phyloP scores from a whole-genome alignment of 1,284 basidiomycete species.

The Pseudozyma flocculosa region DNA sequence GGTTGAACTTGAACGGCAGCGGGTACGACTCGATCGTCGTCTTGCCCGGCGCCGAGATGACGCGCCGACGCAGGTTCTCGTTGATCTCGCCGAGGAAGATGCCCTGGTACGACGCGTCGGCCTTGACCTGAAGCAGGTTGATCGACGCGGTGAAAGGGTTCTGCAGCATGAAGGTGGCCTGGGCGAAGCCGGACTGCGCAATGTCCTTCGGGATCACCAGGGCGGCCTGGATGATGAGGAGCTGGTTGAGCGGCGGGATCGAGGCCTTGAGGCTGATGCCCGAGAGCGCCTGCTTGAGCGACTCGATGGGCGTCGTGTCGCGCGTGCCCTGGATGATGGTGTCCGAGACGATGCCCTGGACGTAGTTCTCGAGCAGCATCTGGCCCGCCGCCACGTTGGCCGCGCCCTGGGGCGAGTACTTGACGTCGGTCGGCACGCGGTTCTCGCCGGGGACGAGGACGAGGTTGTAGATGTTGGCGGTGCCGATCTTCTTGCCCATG shows the following conservation, averaged over 20 bases:
- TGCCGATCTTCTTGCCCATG: conserved; percentile 66
- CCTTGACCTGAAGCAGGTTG: conserved; percentile 67
- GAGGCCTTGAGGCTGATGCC: conserved; percentile 67
- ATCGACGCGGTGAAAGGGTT: conserved; percentile 78
- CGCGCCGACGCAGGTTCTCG: conserved; percentile 62
- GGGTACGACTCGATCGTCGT: conserved; percentile 66
- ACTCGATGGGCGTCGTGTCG: conserved; percentile 68
- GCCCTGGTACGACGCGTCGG: conserved; percentile 63
- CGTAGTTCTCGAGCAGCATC: conserved; percentile 69
- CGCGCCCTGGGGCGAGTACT: conserved; percentile 67
- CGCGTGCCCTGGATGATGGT: conserved; percentile 67
- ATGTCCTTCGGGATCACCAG: conserved; percentile 57
- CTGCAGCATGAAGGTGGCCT: conserved; percentile 59
- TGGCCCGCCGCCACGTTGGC: conserved; percentile 65
- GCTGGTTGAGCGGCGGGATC: conserved; percentile 70
- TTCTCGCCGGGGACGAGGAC: conserved; percentile 39
- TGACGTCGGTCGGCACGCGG: conserved; percentile 63
- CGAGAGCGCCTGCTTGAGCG: conserved; percentile 69
- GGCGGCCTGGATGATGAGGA: conserved; percentile 63
- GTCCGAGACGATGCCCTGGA: conserved; percentile 68
- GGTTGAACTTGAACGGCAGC: conserved; percentile 69
- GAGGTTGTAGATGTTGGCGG: conserved; percentile 64
- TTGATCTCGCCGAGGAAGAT: conserved; percentile 61
- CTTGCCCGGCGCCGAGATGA: conserved; percentile 68
- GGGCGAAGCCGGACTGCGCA: conserved; percentile 39